Conservation (phyloP, 2,329 filamentous ascomycete genomes). For the Alternaria ventricosa region DNA sequence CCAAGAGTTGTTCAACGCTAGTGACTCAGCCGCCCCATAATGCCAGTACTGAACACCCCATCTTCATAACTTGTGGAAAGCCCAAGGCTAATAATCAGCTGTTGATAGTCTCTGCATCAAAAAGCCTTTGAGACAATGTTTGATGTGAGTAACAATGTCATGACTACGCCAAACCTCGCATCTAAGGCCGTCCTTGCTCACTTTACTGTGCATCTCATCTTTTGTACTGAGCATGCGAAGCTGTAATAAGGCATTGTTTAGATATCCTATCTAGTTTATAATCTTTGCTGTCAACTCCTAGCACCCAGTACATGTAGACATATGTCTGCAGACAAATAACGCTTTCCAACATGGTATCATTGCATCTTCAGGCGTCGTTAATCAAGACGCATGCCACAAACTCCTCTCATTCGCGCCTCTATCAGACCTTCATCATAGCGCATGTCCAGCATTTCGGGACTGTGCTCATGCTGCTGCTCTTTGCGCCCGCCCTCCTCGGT, state of each 20-base stretch:
- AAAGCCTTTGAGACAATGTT: not conserved
- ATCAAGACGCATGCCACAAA: slow-evolving; percentile 5
- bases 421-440: not conserved
- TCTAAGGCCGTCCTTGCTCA: not conserved
- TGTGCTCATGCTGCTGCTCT: slow-evolving; percentile 34
- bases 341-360: slow-evolving; percentile 23
- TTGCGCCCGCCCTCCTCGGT: slow-evolving; percentile 34
- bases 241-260: not conserved
- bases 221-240: not conserved
- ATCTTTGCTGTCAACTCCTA: not conserved
- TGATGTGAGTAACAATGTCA: not conserved
- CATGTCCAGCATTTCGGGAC: not conserved
- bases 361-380: slow-evolving; percentile 11
- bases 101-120: not conserved
- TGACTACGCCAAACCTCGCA: not conserved
- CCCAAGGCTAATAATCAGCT: too few relatives aligned
- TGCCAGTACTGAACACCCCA: not conserved
- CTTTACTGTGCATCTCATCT: not conserved
- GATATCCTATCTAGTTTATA: not conserved
- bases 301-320: not conserved
- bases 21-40: not conserved
- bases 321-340: not conserved
- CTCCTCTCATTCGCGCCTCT: slow-evolving; percentile 4
- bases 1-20: slow-evolving; percentile 25
- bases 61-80: not conserved